Evolutionary conservation across 2,329 filamentous ascomycete genomes (phyloP).

Genomic region (Talaromyces sp.): DNA sequence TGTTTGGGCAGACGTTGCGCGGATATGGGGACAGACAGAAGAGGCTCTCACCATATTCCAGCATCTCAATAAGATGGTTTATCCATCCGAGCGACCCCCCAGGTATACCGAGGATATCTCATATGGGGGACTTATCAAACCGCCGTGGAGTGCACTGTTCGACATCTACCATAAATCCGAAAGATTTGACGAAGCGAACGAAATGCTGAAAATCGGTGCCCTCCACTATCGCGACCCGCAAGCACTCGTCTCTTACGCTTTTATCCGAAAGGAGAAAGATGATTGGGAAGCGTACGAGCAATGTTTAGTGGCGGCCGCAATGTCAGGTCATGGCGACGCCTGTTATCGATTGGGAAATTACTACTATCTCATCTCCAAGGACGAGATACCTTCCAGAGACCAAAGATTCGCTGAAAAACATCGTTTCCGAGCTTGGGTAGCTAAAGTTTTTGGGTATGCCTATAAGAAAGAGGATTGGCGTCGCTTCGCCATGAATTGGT

Average conservation of each 20-base stretch:
- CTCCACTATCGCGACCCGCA: slow-evolving; percentile 30
- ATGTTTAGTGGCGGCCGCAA: slow-evolving; percentile 34
- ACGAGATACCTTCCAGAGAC: slow-evolving; percentile 25
- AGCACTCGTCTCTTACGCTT: slow-evolving; percentile 29
- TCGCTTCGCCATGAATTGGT: slow-evolving; percentile 34
- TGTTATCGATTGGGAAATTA: slow-evolving; percentile 36
- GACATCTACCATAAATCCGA: slow-evolving; percentile 22
- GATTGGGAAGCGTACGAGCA: slow-evolving; percentile 33
- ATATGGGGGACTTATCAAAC: slow-evolving; percentile 18
- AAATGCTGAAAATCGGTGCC: slow-evolving; percentile 28
- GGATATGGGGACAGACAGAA: slow-evolving; percentile 21
- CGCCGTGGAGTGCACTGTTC: slow-evolving; percentile 31
- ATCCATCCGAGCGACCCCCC: slow-evolving; percentile 17
- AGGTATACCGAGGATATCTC: slow-evolving; percentile 17
- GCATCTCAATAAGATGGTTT: slow-evolving; percentile 25
- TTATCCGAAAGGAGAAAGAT: slow-evolving; percentile 23
- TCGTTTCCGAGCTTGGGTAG: slow-evolving; percentile 10
- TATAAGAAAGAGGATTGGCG: slow-evolving; percentile 26
- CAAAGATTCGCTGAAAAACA: slow-evolving; percentile 10
- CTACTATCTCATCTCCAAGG: slow-evolving; percentile 34
- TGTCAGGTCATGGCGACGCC: slow-evolving; percentile 27
- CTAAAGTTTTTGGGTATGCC: slow-evolving; percentile 16
- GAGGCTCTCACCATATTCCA: slow-evolving; percentile 26
- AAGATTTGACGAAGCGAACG: slow-evolving; percentile 19
- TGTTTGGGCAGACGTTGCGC: slow-evolving; percentile 29